Evolutionary conservation across 768 basidiomycete species (phyloP).

Genomic region (Mycena albidolilacea): DNA sequence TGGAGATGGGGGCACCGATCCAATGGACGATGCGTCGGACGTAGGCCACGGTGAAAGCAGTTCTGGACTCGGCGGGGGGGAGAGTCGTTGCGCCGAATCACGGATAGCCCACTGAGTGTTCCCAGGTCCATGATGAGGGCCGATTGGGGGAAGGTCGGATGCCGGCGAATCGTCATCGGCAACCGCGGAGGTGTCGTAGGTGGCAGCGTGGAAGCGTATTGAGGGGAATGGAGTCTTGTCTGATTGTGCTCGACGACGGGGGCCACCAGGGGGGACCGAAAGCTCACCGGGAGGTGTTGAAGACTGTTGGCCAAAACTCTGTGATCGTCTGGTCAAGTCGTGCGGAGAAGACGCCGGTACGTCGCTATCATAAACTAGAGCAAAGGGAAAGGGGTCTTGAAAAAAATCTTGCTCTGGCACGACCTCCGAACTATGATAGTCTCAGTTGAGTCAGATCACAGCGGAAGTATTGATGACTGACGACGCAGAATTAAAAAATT

Average conservation of each 20-base stretch:
- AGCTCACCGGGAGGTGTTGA: too few relatives aligned
- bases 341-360: not conserved
- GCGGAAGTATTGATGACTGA: not conserved
- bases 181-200: not conserved
- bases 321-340: not conserved
- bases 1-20: slow-evolving; percentile 12
- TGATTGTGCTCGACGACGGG: slow-evolving; percentile 17
- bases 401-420: not conserved
- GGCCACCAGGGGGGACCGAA: not conserved
- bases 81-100: not conserved
- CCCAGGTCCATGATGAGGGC: not conserved
- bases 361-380: not conserved
- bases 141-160: slow-evolving; percentile 3
- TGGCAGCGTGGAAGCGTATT: not conserved
- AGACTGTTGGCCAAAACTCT: slow-evolving; percentile 8
- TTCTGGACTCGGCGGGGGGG: not conserved
- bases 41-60: not conserved
- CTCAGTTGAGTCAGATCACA: not conserved
- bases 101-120: not conserved
- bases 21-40: slow-evolving; percentile 4
- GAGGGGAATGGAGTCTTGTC: not conserved
- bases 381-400: not conserved
- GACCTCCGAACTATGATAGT: not conserved
- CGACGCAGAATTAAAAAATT: not conserved
- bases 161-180: slow-evolving; percentile 13